A percentile compares a stretch with the other conserved stretches of the same genome.
These are phyloP conservation scores for Melampsora larici-populina DNA, from an alignment of 1,284 basidiomycete species.

Conservation along the genomic window DNA sequence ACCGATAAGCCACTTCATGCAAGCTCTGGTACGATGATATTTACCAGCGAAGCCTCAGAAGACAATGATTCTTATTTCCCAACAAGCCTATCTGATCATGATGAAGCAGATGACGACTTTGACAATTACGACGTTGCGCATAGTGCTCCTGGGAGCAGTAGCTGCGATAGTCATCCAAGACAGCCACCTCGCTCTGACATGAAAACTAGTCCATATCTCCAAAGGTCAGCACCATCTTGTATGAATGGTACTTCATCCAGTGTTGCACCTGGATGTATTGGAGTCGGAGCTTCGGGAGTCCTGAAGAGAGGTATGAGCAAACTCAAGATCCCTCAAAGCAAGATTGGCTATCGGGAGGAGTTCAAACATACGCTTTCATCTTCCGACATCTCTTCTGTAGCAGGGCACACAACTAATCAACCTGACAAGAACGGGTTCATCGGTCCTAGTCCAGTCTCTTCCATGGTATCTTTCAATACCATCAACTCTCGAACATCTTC, in stretches of 20 bases:
- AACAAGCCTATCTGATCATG: not conserved
- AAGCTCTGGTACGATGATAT: not conserved
- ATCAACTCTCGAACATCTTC: constrained; percentile 18
- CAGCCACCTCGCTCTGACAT: not conserved
- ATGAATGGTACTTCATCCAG: not conserved
- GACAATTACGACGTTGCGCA: constrained; percentile 1
- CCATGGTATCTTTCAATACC: constrained; percentile 26
- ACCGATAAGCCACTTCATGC: not conserved
- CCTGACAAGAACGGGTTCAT: constrained; percentile 5
- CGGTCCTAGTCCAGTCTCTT: constrained; percentile 39
- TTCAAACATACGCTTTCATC: not conserved
- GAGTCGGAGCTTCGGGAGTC: constrained; percentile 8
- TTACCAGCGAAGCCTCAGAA: not conserved
- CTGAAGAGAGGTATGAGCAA: not conserved
- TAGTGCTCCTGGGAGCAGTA: constrained; percentile 17
- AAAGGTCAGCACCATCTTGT: not conserved
- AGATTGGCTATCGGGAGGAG: constrained; percentile 1
- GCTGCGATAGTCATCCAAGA: constrained; percentile 8
- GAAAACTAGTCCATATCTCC: not conserved
- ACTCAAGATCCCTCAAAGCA: not conserved
- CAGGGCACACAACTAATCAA: not conserved
- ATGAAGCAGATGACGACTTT: not conserved
- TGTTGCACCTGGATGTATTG: not conserved
- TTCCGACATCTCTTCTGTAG: too few species aligned
- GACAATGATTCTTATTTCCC: constrained; percentile 13